Percentiles rank a stretch among this genome's conserved stretches.
These are phyloP conservation scores for Helenozyma rhizophorensis DNA, from an alignment of 805 yeast genomes.

Conservation along the genomic window DNA sequence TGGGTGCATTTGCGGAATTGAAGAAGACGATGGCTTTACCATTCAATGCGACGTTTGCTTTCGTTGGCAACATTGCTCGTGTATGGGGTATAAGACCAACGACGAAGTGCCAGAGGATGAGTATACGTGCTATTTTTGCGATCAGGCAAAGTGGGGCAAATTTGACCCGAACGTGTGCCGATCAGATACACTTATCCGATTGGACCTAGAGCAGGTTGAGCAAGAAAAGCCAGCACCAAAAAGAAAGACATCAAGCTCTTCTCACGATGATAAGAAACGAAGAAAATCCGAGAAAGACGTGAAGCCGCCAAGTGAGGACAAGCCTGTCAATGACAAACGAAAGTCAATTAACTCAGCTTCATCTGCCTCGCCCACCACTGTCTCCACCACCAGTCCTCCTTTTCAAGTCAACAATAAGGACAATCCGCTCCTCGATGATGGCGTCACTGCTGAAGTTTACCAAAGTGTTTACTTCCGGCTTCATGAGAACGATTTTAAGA, in stretches of 20 bases:
- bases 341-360: too few species aligned
- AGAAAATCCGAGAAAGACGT: slow-evolving; percentile 15
- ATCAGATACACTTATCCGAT: slow-evolving; percentile 25
- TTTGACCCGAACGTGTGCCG: slow-evolving; percentile 38
- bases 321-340: slow-evolving; percentile 8
- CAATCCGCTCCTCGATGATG: slow-evolving; percentile 39
- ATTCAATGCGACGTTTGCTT: slow-evolving; percentile 91
- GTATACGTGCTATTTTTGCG: slow-evolving; percentile 76
- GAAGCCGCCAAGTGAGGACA: slow-evolving; percentile 3
- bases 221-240: slow-evolving; percentile 12
- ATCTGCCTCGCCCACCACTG: slow-evolving; percentile 1
- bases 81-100: slow-evolving; percentile 71
- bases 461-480: slow-evolving; percentile 50
- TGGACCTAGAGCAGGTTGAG: slow-evolving; percentile 22
- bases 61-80: slow-evolving; percentile 94
- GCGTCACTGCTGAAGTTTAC: slow-evolving; percentile 42
- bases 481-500: slow-evolving; percentile 43
- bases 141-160: slow-evolving; percentile 39
- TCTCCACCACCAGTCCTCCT: slow-evolving; percentile 1
- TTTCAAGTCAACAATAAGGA: slow-evolving; percentile 30
- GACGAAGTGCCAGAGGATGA: slow-evolving; percentile 75
- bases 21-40: slow-evolving; percentile 89
- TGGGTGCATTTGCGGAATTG: slow-evolving; percentile 83
- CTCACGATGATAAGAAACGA: slow-evolving; percentile 34
- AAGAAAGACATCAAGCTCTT: slow-evolving; percentile 15